A percentile compares a stretch with the other conserved stretches of the same genome.
Conservation (phyloP, 345 rosid genomes). For the Firmiana major region DNA sequence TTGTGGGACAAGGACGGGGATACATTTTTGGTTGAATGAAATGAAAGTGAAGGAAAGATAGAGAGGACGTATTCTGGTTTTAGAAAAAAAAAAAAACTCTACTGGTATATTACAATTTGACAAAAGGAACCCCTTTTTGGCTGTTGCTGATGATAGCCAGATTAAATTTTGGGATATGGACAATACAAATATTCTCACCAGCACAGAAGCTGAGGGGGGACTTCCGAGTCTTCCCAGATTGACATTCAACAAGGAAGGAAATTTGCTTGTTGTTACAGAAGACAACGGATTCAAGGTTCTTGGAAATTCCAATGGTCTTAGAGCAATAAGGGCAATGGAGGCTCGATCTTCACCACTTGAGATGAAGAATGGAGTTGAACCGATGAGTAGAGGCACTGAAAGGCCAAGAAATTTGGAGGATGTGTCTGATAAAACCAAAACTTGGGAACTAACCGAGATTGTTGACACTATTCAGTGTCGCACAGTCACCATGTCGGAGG, state of each 20-base stretch:
- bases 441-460: conserved; percentile 31
- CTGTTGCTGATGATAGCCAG: conserved; percentile 64
- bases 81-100: conserved; percentile 59
- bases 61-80: conserved; percentile 62
- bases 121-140: conserved; percentile 58
- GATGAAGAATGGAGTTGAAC: conserved; percentile 29
- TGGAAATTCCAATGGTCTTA: conserved; percentile 54
- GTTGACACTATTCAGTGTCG: conserved; percentile 22
- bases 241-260: conserved; percentile 75
- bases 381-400: conserved; percentile 18
- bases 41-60: conserved; percentile 71
- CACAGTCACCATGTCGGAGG: conserved; percentile 31
- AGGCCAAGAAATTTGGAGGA: conserved; percentile 22
- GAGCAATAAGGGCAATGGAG: conserved; percentile 47
- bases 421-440: conserved; percentile 21
- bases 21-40: conserved; percentile 73
- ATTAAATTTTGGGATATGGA: conserved; percentile 81
- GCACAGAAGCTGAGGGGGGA: conserved; percentile 69
- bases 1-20: conserved; percentile 80
- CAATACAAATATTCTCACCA: conserved; percentile 42
- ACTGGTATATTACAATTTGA: conserved; percentile 67
- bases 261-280: conserved; percentile 55
- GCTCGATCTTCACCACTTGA: conserved; percentile 34
- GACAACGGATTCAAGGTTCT: conserved; percentile 61
- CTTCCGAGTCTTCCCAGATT: conserved; percentile 50